Evolutionary conservation across 169 alveolate species (phyloP).

Genomic region (Plasmodium yoelii): DNA sequence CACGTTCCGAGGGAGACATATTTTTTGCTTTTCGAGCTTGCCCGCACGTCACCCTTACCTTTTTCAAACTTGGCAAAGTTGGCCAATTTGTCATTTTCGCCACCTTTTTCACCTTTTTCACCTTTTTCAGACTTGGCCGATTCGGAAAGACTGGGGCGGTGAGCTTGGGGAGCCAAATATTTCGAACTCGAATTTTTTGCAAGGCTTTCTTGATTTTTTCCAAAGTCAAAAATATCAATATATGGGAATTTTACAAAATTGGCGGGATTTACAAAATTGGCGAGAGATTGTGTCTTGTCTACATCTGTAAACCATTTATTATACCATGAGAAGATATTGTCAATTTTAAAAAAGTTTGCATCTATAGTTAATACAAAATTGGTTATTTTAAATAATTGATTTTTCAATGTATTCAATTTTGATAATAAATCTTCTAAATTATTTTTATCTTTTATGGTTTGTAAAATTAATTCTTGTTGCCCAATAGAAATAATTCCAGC

Average conservation of each 20-base stretch:
- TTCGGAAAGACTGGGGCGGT: too few species aligned
- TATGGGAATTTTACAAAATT: background rate
- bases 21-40: background rate
- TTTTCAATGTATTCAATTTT: slow-evolving; percentile 31
- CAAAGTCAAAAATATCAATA: background rate
- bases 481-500: slow-evolving; percentile 49
- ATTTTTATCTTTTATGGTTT: slow-evolving; percentile 32
- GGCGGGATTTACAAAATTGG: too few species aligned
- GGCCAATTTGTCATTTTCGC: too few species aligned
- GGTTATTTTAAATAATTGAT: slow-evolving; percentile 15
- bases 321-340: slow-evolving; percentile 45
- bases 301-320: slow-evolving; percentile 24
- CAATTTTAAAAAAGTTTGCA: slow-evolving; percentile 30
- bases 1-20: slow-evolving; percentile 39
- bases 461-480: slow-evolving; percentile 53
- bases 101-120: too few species aligned
- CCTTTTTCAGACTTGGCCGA: too few species aligned
- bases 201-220: background rate
- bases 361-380: slow-evolving; percentile 39
- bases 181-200: background rate
- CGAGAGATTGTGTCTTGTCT: background rate
- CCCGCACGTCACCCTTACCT: too few species aligned
- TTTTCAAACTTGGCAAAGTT: too few species aligned
- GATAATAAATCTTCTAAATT: slow-evolving; percentile 7
- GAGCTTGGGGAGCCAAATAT: background rate